Conservation (phyloP, 805 yeast species). For the Candida rishiriensis region DNA sequence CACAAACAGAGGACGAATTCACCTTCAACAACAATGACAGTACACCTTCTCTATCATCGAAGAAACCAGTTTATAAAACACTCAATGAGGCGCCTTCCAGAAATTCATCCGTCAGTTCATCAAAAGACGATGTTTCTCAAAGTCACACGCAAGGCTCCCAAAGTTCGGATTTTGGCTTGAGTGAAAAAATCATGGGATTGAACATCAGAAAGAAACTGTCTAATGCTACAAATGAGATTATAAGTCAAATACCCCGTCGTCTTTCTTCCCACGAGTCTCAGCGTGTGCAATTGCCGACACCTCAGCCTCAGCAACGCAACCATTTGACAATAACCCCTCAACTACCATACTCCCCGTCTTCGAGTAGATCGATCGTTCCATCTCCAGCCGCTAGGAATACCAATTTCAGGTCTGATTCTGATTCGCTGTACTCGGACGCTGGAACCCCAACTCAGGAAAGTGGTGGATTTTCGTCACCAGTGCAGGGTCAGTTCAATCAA, state of each 20-base stretch:
- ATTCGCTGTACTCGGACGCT: constrained; percentile 8
- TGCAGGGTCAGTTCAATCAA: constrained; percentile 4
- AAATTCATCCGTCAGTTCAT: background rate
- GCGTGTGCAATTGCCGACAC: background rate
- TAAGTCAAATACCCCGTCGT: too few relatives aligned
- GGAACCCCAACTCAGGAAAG: constrained; percentile 2
- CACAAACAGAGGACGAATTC: constrained; percentile 19
- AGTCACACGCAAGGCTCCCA: constrained; percentile 3
- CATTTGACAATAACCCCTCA: background rate
- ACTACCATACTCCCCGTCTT: background rate
- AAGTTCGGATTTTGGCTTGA: too few relatives aligned
- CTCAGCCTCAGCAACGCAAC: background rate
- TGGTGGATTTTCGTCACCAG: constrained; percentile 2
- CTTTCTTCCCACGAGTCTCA: background rate
- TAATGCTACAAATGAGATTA: too few relatives aligned
- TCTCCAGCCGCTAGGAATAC: background rate
- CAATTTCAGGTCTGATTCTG: constrained; percentile 3
- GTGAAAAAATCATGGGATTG: constrained; percentile 4
- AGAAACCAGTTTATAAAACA: constrained; percentile 13
- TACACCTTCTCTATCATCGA: constrained; percentile 6
- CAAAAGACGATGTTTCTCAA: constrained; percentile 4
- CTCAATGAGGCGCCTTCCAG: constrained; percentile 5
- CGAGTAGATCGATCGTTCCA: background rate
- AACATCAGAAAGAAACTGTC: constrained; percentile 1
- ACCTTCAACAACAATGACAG: constrained; percentile 19